Evolutionary conservation across 2,329 filamentous ascomycete species (phyloP).

Genomic region (Endoconidiophora polonica): DNA sequence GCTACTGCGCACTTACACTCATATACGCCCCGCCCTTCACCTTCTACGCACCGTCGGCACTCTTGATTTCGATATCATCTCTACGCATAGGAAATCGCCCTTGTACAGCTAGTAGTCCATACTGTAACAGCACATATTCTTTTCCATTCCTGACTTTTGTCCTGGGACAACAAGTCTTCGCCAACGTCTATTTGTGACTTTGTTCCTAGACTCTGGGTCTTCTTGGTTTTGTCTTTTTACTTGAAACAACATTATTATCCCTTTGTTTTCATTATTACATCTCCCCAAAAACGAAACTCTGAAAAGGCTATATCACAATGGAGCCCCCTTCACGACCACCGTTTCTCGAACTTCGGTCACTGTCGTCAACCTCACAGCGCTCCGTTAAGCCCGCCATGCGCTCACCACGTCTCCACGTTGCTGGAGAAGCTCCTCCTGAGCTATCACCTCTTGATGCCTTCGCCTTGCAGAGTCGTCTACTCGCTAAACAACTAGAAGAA

Average conservation of each 20-base stretch:
- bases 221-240: conserved; percentile 1
- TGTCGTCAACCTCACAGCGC: conserved; percentile 33
- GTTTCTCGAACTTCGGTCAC: conserved; percentile 42
- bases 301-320: conserved; percentile 23
- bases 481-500: conserved; percentile 76
- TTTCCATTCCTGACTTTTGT: neutral
- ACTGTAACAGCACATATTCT: neutral
- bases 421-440: conserved; percentile 71
- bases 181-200: neutral
- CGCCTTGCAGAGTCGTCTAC: conserved; percentile 72
- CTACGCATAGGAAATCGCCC: too few relatives aligned
- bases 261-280: too few relatives aligned
- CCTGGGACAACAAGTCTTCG: neutral
- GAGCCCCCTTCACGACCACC: conserved; percentile 32
- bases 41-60: neutral
- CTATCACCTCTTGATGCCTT: conserved; percentile 92
- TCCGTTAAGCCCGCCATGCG: conserved; percentile 35
- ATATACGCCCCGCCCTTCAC: neutral
- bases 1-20: neutral
- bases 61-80: too few relatives aligned
- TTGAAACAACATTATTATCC: neutral
- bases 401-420: conserved; percentile 61
- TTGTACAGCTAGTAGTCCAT: too few relatives aligned
- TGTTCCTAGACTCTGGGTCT: too few relatives aligned
- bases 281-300: neutral